Conservation (phyloP, 1,139 yeast species). For the Taiozyma sp. region DNA sequence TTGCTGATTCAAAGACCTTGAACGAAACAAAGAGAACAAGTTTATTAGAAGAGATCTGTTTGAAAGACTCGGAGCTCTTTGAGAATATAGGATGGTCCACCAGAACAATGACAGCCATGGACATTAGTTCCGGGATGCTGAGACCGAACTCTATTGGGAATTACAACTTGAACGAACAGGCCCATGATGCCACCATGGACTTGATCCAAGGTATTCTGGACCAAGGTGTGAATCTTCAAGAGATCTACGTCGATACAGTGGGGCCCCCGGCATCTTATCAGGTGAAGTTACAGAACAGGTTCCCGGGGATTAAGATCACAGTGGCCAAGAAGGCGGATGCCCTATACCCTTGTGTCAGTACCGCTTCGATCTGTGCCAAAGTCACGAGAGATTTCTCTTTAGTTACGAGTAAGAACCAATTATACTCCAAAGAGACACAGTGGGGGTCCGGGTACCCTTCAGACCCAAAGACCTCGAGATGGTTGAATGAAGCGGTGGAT, state of each 20-base stretch:
- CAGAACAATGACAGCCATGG: conserved; percentile 79
- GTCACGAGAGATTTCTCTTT: conserved; percentile 85
- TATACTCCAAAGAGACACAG: conserved; percentile 10
- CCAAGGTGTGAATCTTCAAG: conserved; percentile 57
- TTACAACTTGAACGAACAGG: conserved; percentile 90
- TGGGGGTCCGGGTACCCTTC: conserved; percentile 96
- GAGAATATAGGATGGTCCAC: conserved; percentile 84
- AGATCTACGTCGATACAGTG: conserved; percentile 89
- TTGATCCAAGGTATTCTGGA: conserved; percentile 61
- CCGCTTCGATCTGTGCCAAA: conserved; percentile 96
- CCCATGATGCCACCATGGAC: conserved; percentile 88
- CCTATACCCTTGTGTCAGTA: conserved; percentile 87
- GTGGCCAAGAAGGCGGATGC: conserved; percentile 98
- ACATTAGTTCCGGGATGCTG: conserved; percentile 87
- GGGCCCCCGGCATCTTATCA: conserved; percentile 92
- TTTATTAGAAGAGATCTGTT: conserved; percentile 57
- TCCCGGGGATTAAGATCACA: conserved; percentile 69
- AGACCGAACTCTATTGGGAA: conserved; percentile 49
- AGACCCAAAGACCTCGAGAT: conserved; percentile 76
- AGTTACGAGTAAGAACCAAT: conserved; percentile 15
- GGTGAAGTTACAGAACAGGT: conserved; percentile 59
- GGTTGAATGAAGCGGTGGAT: conserved; percentile 64
- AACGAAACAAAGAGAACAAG: conserved; percentile 66
- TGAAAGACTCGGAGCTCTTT: conserved; percentile 38
- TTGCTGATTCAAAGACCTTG: conserved; percentile 89